A percentile compares a stretch with the other conserved stretches of the same genome.
Evolutionary conservation across 306 rosid species (phyloP).

Genomic region (Rubus parviflorus): DNA sequence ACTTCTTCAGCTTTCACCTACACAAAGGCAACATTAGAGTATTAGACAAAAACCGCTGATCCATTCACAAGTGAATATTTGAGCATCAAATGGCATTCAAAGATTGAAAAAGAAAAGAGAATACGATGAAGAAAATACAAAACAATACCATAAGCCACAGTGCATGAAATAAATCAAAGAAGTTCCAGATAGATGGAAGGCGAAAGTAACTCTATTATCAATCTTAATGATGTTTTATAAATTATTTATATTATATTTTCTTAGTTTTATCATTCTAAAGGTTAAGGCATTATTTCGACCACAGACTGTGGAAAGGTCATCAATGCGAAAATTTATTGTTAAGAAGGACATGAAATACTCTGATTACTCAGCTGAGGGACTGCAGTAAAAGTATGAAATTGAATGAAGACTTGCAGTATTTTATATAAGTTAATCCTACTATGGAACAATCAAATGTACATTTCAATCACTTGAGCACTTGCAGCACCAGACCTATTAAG

Average conservation of each 20-base stretch:
- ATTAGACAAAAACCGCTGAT: slow-evolving; percentile 2
- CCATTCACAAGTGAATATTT: slow-evolving; percentile 12
- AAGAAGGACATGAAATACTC: background rate
- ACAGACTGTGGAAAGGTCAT: background rate
- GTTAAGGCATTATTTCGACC: no score
- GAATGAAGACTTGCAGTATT: background rate
- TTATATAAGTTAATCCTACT: background rate
- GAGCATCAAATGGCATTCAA: background rate
- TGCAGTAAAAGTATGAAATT: background rate
- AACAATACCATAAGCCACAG: background rate
- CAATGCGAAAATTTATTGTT: background rate
- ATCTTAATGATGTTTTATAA: background rate
- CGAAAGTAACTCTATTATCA: background rate
- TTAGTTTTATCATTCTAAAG: no score
- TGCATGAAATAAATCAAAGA: background rate
- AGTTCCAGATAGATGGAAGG: background rate
- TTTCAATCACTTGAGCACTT: background rate
- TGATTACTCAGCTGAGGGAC: background rate
- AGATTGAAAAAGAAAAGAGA: background rate
- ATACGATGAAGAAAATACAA: background rate
- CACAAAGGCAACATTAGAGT: slow-evolving; percentile 27
- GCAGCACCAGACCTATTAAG: background rate
- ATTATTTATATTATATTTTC: no score
- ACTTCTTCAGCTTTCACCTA: slow-evolving; percentile 95
- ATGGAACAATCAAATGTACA: background rate